These are phyloP conservation scores for Pleurotus eryngii DNA, from an alignment of 768 basidiomycete genomes.

Conservation along the genomic window DNA sequence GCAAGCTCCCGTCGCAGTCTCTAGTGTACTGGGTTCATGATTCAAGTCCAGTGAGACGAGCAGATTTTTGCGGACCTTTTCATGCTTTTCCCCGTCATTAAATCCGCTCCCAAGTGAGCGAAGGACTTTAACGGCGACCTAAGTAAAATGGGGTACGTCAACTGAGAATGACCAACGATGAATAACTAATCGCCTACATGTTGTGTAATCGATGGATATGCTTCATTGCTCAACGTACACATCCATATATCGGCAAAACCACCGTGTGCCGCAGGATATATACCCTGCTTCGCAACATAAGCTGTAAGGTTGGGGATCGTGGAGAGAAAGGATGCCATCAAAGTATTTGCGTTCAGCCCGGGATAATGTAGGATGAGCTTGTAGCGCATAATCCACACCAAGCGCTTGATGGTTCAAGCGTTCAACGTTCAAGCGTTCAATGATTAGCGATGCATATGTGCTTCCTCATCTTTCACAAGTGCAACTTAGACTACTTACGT, in stretches of 20 bases:
- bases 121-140: slow-evolving; percentile 6
- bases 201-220: no score
- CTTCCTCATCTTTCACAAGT: no score
- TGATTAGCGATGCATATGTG: no score
- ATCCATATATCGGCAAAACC: slow-evolving; percentile 8
- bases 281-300: neutral
- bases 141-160: neutral
- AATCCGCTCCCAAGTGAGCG: neutral
- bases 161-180: no score
- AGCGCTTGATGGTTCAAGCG: no score
- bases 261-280: slow-evolving; percentile 3
- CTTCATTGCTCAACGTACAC: neutral
- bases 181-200: no score
- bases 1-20: neutral
- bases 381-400: no score
- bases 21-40: neutral
- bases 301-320: slow-evolving; percentile 1
- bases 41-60: neutral
- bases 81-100: neutral
- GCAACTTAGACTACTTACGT: no score
- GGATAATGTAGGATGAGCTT: no score
- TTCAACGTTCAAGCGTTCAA: no score
- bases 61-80: neutral
- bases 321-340: neutral
- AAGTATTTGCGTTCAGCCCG: no score